These are phyloP conservation scores for Apiotrichum gamsii DNA, from an alignment of 1,284 basidiomycete species.

Conservation along the genomic window DNA sequence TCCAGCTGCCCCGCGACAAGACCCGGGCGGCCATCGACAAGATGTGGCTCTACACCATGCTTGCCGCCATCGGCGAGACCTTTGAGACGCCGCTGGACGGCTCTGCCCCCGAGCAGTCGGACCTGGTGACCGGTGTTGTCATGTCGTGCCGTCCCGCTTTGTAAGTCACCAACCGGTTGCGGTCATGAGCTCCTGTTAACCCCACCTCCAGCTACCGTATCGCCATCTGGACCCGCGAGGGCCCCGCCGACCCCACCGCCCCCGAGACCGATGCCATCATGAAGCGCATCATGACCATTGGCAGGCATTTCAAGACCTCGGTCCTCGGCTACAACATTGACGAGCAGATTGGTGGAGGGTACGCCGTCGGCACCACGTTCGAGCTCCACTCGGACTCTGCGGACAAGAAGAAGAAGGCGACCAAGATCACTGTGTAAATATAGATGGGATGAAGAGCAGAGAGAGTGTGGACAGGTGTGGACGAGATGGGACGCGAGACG, in stretches of 20 bases:
- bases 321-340: constrained; percentile 75
- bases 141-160: constrained; percentile 90
- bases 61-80: constrained; percentile 92
- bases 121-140: constrained; percentile 89
- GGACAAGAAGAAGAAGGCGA: constrained; percentile 76
- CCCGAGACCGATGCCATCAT: constrained; percentile 50
- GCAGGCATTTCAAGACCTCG: constrained; percentile 80
- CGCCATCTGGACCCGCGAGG: constrained; percentile 91
- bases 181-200: too few species aligned
- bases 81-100: constrained; percentile 67
- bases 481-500: too few species aligned
- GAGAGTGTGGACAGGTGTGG: too few species aligned
- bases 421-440: constrained; percentile 68
- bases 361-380: constrained; percentile 90
- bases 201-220: constrained; percentile 61
- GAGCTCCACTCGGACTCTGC: constrained; percentile 85
- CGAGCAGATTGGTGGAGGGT: constrained; percentile 64
- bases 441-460: too few species aligned
- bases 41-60: constrained; percentile 99
- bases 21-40: constrained; percentile 76
- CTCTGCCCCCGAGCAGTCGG: constrained; percentile 49
- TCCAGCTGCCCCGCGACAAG: constrained; percentile 95
- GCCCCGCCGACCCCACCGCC: constrained; percentile 52
- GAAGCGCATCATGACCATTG: constrained; percentile 66
- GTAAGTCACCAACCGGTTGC: constrained; percentile 26